phyloP scores from a whole-genome alignment of 345 rosid species.

The Aethionema arabicum region DNA sequence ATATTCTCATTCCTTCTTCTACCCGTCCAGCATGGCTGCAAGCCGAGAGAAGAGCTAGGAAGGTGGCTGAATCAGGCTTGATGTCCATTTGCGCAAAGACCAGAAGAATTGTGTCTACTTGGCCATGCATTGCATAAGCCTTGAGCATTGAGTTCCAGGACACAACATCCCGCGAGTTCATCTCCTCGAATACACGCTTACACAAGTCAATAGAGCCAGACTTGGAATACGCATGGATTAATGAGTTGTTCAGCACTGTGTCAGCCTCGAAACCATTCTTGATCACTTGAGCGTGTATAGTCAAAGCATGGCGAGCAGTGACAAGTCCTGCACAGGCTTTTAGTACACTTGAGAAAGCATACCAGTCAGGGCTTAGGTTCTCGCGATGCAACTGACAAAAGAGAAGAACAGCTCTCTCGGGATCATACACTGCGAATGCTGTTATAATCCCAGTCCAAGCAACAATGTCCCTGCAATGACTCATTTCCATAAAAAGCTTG shows the following conservation, averaged over 20 bases:
- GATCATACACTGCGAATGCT: conserved; percentile 65
- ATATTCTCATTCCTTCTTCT: conserved; percentile 64
- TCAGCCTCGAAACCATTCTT: conserved; percentile 65
- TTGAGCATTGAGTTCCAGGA: conserved; percentile 93
- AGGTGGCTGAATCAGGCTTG: conserved; percentile 70
- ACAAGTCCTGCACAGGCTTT: conserved; percentile 86
- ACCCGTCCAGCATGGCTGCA: conserved; percentile 87
- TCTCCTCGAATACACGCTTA: conserved; percentile 61
- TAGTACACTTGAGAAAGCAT: conserved; percentile 66
- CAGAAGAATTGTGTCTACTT: conserved; percentile 58
- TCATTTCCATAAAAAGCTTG: conserved; percentile 57
- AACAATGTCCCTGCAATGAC: conserved; percentile 48
- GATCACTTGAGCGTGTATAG: conserved; percentile 61
- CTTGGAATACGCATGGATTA: conserved; percentile 84
- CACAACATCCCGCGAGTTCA: conserved; percentile 52
- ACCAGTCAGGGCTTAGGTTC: conserved; percentile 64
- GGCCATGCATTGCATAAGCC: conserved; percentile 79
- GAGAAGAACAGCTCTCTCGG: conserved; percentile 62
- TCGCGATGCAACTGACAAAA: conserved; percentile 51
- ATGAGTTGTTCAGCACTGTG: conserved; percentile 59
- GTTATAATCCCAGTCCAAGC: conserved; percentile 83
- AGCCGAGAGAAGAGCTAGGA: conserved; percentile 76
- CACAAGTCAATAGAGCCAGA: conserved; percentile 68
- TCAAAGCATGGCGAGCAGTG: conserved; percentile 53
- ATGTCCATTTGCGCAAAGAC: conserved; percentile 62